Percentiles rank a stretch among this genome's conserved stretches.
phyloP scores from a whole-genome alignment of 306 rosid genomes.

The Hippophae gyantsensis region DNA sequence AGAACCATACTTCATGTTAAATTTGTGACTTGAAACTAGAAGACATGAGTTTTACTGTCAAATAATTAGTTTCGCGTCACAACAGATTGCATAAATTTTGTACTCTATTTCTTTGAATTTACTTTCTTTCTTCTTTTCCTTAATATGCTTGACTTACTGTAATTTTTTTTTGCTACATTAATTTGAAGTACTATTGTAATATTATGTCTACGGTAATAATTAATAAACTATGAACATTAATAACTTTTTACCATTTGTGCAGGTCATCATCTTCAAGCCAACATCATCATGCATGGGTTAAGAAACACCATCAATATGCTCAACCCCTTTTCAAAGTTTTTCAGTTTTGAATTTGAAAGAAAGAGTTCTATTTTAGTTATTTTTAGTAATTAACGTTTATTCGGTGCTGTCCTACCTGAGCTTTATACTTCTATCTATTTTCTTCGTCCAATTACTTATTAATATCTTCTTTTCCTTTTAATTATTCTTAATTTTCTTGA shows the following conservation, averaged over 20 bases:
- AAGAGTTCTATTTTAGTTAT: not conserved
- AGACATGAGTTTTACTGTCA: no score
- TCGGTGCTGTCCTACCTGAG: slow-evolving; percentile 93
- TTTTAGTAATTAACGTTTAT: slow-evolving; percentile 18
- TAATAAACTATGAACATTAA: no score
- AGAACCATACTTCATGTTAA: no score
- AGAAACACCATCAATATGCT: not conserved
- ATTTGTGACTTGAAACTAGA: no score
- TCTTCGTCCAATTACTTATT: slow-evolving; percentile 14
- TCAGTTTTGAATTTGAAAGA: not conserved
- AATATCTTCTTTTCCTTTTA: not conserved
- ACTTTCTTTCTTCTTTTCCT: no score
- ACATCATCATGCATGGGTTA: not conserved
- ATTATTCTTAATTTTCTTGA: slow-evolving; percentile 52
- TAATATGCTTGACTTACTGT: no score
- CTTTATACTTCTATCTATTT: slow-evolving; percentile 26
- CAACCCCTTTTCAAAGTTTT: not conserved
- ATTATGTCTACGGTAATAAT: no score
- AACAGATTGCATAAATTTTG: no score
- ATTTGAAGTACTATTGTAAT: no score
- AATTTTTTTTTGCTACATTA: no score
- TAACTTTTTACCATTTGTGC: not conserved
- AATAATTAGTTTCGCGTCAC: no score
- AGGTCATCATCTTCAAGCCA: not conserved
- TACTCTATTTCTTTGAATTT: no score